These are phyloP conservation scores for Closterium sp. DNA, from an alignment of 139 green algal species.

Conservation along the genomic window DNA sequence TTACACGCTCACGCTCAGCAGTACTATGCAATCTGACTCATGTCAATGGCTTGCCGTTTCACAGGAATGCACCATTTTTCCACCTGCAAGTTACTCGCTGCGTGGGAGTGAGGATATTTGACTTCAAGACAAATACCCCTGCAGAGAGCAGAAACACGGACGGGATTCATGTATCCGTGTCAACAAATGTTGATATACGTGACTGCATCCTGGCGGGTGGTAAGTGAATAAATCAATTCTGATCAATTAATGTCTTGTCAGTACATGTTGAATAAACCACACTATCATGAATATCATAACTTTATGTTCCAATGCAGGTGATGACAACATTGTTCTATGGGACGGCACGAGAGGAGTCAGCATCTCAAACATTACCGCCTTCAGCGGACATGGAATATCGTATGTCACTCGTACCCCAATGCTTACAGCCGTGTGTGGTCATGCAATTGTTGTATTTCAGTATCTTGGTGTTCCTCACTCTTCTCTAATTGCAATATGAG, in stretches of 20 bases:
- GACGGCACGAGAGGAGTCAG: background rate
- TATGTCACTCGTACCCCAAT: background rate
- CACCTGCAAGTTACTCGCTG: background rate
- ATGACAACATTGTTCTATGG: conserved; percentile 1
- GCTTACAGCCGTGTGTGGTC: background rate
- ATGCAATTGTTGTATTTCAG: background rate
- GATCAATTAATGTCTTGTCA: background rate
- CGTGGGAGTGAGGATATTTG: background rate
- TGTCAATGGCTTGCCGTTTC: too few species aligned
- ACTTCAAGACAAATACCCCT: background rate
- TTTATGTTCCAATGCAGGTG: background rate
- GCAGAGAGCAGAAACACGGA: conserved; percentile 5
- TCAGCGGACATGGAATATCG: background rate
- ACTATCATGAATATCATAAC: background rate
- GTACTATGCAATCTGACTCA: background rate
- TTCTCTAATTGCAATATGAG: background rate
- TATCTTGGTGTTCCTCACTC: background rate
- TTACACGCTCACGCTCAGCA: background rate
- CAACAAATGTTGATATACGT: background rate
- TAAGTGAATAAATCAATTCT: background rate
- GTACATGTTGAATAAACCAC: background rate
- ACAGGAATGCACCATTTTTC: conserved; percentile 1
- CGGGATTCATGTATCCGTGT: conserved; percentile 2
- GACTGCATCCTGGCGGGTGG: background rate
- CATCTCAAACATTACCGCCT: background rate